Percentiles rank a stretch among this genome's conserved stretches.
Conservation (phyloP, 2,329 filamentous ascomycete species). For the Ramichloridium luteum region DNA sequence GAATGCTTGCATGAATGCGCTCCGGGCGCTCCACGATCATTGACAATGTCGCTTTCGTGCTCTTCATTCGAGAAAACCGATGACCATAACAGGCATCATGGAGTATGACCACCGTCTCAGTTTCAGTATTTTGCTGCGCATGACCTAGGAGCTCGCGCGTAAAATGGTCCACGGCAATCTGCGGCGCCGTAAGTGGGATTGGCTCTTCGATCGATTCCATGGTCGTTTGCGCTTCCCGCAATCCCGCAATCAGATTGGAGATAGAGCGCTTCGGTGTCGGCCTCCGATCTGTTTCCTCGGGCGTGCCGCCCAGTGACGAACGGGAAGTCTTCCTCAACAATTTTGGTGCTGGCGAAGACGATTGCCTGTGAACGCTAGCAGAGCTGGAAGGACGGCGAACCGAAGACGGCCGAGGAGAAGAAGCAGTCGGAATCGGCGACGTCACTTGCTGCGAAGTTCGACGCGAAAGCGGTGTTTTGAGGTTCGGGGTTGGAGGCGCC, state of each 20-base stretch:
- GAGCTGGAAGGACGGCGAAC: conserved; percentile 19
- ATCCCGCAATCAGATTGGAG: conserved; percentile 21
- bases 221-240: conserved; percentile 22
- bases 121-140: conserved; percentile 32
- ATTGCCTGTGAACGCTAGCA: conserved; percentile 12
- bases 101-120: conserved; percentile 67
- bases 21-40: conserved; percentile 91
- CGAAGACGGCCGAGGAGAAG: conserved; percentile 6
- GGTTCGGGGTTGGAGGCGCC: conserved; percentile 10
- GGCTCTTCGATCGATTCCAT: conserved; percentile 25
- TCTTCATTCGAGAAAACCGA: conserved; percentile 71
- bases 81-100: conserved; percentile 95
- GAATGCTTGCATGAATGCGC: conserved; percentile 67
- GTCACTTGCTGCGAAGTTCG: conserved; percentile 9
- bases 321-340: conserved; percentile 16
- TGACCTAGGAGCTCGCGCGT: conserved; percentile 55
- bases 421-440: conserved; percentile 7
- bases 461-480: conserved; percentile 9
- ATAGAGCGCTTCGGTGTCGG: conserved; percentile 25
- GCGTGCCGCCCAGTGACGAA: conserved; percentile 14
- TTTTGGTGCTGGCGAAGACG: conserved; percentile 12
- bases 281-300: conserved; percentile 14
- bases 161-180: conserved; percentile 45
- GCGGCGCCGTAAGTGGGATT: conserved; percentile 18
- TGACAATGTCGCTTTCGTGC: conserved; percentile 55